These are phyloP conservation scores for Alternaria alternata DNA, from an alignment of 2,329 filamentous ascomycete species.

Conservation along the genomic window DNA sequence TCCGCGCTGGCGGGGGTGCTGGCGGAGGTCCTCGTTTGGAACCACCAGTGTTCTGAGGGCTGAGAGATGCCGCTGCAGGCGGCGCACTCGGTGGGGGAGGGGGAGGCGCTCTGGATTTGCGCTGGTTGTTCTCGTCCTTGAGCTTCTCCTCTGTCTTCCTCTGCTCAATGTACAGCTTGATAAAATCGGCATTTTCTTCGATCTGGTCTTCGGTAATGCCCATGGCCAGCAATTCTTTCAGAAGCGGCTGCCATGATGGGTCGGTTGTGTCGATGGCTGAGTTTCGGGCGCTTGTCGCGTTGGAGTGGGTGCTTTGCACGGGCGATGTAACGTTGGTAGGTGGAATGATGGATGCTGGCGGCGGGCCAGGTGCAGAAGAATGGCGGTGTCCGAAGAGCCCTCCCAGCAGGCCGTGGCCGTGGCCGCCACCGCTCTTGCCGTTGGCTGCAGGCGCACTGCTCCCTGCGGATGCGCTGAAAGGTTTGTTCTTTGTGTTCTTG, in stretches of 20 bases:
- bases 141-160: conserved; percentile 63
- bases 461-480: conserved; percentile 64
- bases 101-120: conserved; percentile 66
- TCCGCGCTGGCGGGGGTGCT: conserved; percentile 63
- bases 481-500: conserved; percentile 81
- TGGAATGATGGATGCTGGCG: conserved; percentile 60
- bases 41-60: conserved; percentile 69
- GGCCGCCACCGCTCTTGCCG: conserved; percentile 40
- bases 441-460: conserved; percentile 34
- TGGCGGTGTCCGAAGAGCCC: conserved; percentile 62
- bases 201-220: conserved; percentile 75
- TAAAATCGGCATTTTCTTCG: conserved; percentile 72
- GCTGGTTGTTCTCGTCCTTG: conserved; percentile 57
- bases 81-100: conserved; percentile 65
- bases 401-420: conserved; percentile 59
- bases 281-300: conserved; percentile 46
- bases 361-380: conserved; percentile 52
- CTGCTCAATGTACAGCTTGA: conserved; percentile 72
- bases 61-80: conserved; percentile 57
- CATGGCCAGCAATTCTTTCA: conserved; percentile 69
- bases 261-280: conserved; percentile 68
- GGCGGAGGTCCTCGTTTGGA: conserved; percentile 69
- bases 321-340: conserved; percentile 51
- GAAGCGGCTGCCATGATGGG: conserved; percentile 67
- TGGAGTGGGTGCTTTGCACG: conserved; percentile 45